phyloP scores from a whole-genome alignment of 768 basidiomycete species.

The Tylopilus subfusipes region DNA sequence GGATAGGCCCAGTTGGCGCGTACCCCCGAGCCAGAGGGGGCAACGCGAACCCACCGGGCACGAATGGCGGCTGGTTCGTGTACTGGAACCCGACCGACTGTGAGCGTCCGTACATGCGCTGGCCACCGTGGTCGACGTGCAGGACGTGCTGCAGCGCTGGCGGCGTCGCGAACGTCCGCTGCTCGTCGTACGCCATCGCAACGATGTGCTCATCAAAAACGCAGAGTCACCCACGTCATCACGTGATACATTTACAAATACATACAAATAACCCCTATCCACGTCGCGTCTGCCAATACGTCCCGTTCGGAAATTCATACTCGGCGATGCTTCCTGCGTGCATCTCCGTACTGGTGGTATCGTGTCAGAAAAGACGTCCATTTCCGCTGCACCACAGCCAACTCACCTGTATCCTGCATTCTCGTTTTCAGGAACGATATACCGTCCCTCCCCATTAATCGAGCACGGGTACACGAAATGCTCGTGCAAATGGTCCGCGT shows the following conservation, averaged over 20 bases:
- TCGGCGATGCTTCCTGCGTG: conserved; percentile 61
- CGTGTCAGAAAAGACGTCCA: neutral
- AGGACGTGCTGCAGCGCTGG: conserved; percentile 8
- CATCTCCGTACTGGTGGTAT: conserved; percentile 68
- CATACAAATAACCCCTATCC: conserved; percentile 19
- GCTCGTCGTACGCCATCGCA: conserved; percentile 25
- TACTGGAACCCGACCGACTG: conserved; percentile 23
- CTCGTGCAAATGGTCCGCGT: conserved; percentile 84
- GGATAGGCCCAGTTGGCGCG: conserved; percentile 12
- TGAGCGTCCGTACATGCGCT: neutral
- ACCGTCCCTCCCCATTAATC: conserved; percentile 79
- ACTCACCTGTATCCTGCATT: conserved; percentile 63
- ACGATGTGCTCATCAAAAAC: conserved; percentile 9
- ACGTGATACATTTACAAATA: conserved; percentile 19
- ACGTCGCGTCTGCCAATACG: neutral
- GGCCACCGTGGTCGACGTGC: conserved; percentile 12
- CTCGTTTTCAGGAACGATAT: conserved; percentile 74
- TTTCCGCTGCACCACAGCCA: conserved; percentile 2
- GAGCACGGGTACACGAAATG: conserved; percentile 74
- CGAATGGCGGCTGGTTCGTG: conserved; percentile 4
- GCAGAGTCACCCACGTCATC: conserved; percentile 5
- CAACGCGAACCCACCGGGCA: conserved; percentile 8
- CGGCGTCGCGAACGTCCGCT: conserved; percentile 9
- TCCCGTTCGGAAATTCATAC: conserved; percentile 77
- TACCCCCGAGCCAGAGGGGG: conserved; percentile 6